Conservation (phyloP, 202 grass and related monocot genomes). For the Hordeum pubiflorum region DNA sequence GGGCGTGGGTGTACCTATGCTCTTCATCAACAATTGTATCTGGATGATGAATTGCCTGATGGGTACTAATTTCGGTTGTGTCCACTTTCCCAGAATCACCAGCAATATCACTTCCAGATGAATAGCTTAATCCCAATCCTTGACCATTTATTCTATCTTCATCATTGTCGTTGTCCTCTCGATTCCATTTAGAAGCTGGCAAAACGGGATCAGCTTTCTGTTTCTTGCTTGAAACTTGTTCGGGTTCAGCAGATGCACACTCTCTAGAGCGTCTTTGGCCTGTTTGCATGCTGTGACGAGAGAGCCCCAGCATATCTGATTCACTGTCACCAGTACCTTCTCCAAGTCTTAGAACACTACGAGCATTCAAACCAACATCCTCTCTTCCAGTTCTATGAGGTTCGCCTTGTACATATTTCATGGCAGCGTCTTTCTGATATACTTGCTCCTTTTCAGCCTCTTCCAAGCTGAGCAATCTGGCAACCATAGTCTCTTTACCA, state of each 20-base stretch:
- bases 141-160: conserved; percentile 55
- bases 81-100: conserved; percentile 46
- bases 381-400: conserved; percentile 38
- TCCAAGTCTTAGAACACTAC: conserved; percentile 23
- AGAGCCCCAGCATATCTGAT: conserved; percentile 20
- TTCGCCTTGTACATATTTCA: conserved; percentile 51
- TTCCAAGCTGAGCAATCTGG: conserved; percentile 84
- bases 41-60: conserved; percentile 32
- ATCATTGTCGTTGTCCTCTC: conserved; percentile 69
- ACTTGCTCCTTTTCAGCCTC: conserved; percentile 76
- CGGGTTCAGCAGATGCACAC: conserved; percentile 17
- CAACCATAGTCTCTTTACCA: conserved; percentile 96
- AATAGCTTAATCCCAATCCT: conserved; percentile 84
- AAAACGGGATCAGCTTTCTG: conserved; percentile 70
- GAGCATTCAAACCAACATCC: conserved; percentile 31
- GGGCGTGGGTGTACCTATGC: conserved; percentile 45
- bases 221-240: conserved; percentile 39
- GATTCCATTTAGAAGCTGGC: conserved; percentile 85
- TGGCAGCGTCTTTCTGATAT: conserved; percentile 46
- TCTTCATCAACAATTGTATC: conserved; percentile 76
- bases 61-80: conserved; percentile 37
- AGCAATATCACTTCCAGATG: conserved; percentile 80
- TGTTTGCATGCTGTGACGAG: conserved; percentile 24
- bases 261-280: conserved; percentile 11
- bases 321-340: conserved; percentile 23